Percentiles rank a stretch among this genome's conserved stretches.
Conservation (phyloP, 768 basidiomycete species). For the Pulveroboletus sp. region DNA sequence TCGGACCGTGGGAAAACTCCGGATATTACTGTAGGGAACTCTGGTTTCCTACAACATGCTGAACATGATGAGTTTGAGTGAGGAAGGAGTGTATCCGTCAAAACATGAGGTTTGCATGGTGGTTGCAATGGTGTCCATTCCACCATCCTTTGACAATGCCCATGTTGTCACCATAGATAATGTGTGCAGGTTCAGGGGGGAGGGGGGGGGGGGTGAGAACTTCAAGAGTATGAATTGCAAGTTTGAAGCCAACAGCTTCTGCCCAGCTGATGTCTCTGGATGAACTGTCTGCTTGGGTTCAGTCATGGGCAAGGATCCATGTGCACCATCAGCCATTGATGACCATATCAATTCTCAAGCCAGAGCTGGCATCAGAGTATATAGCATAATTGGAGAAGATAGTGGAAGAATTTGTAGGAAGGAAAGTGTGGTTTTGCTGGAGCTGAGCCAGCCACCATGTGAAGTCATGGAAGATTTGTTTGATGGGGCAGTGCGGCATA, state of each 20-base stretch:
- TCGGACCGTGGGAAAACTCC: too few species aligned
- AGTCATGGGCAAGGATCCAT: fast-evolving
- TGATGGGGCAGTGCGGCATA: background rate
- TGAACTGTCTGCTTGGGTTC: too few species aligned
- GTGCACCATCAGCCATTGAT: background rate
- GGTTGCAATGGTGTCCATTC: background rate
- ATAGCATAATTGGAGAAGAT: background rate
- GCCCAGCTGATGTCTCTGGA: background rate
- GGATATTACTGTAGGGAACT: too few species aligned
- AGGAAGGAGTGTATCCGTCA: background rate
- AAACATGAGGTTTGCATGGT: background rate
- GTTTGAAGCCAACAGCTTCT: background rate
- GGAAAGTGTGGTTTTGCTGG: background rate
- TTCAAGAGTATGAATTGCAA: background rate
- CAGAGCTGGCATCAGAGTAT: background rate
- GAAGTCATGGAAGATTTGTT: background rate
- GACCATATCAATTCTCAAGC: background rate
- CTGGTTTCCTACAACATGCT: too few species aligned
- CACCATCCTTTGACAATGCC: background rate
- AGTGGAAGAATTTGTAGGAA: background rate
- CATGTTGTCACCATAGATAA: background rate
- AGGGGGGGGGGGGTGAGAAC: too few species aligned
- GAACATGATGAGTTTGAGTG: too few species aligned
- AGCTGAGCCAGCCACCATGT: background rate
- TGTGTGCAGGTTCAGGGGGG: background rate